Conservation (phyloP, 306 rosid genomes). For the Fragaria iinumae region DNA sequence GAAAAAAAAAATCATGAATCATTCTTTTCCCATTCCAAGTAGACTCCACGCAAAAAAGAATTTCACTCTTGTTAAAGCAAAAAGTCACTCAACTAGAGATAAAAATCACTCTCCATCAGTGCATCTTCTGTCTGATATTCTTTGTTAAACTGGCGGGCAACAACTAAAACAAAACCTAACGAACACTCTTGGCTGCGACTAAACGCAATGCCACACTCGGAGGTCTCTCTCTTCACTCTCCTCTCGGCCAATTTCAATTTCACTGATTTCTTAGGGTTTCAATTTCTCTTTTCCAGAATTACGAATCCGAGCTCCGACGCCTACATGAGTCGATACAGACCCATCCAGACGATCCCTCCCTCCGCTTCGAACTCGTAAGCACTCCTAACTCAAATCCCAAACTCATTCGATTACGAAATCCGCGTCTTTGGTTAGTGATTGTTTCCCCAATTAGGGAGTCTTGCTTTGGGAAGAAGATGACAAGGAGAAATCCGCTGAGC, state of each 20-base stretch:
- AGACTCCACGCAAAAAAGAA: no score
- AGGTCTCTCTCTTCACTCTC: neutral
- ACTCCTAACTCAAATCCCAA: no score
- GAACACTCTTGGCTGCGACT: neutral
- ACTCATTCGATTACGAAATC: neutral
- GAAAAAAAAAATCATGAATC: no score
- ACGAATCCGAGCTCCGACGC: slow-evolving; percentile 27
- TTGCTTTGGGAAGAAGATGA: slow-evolving; percentile 54
- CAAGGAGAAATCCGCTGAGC: slow-evolving; percentile 63
- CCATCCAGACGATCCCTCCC: slow-evolving; percentile 47
- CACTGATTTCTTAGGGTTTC: neutral
- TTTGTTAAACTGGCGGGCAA: slow-evolving; percentile 7
- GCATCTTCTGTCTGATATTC: neutral
- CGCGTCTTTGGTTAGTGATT: neutral
- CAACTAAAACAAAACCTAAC: neutral
- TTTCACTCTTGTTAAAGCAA: no score
- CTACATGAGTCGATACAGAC: slow-evolving; percentile 38
- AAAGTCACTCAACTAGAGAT: no score
- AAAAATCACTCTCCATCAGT: no score
- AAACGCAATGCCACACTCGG: neutral
- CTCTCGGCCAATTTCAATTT: neutral
- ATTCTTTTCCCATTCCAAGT: no score
- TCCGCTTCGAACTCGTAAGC: slow-evolving; percentile 48
- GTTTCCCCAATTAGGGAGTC: slow-evolving; percentile 40
- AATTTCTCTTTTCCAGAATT: slow-evolving; percentile 16